phyloP scores from a whole-genome alignment of 495 filamentous ascomycete species.

The Elasticomyces elasticus region DNA sequence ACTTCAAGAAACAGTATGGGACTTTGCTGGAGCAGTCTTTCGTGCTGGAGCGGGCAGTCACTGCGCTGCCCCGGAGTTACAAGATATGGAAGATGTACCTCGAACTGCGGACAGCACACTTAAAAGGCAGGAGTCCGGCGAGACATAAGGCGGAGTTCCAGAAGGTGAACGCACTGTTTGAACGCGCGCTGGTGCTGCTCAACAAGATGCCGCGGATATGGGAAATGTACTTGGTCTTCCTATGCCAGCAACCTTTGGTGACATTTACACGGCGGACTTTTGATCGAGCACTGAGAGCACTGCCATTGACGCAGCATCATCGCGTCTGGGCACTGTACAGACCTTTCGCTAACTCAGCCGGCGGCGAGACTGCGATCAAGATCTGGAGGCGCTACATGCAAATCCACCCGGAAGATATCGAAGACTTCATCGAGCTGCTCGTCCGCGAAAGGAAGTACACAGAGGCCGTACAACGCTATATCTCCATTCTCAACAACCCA shows the following conservation, averaged over 20 bases:
- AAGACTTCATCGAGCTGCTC: slow-evolving; percentile 87
- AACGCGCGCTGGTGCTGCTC: slow-evolving; percentile 83
- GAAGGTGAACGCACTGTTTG: slow-evolving; percentile 93
- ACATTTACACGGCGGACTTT: slow-evolving; percentile 87
- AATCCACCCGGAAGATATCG: slow-evolving; percentile 88
- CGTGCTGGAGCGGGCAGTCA: slow-evolving; percentile 83
- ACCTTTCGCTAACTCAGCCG: slow-evolving; percentile 86
- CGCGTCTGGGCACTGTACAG: slow-evolving; percentile 91
- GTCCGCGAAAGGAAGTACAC: slow-evolving; percentile 76
- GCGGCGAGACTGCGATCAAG: slow-evolving; percentile 79
- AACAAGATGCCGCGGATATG: slow-evolving; percentile 99
- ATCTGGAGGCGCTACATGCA: slow-evolving; percentile 98
- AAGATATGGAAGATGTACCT: slow-evolving; percentile 99
- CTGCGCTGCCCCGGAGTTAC: slow-evolving; percentile 83
- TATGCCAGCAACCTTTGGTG: slow-evolving; percentile 82
- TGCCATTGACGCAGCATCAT: slow-evolving; percentile 96
- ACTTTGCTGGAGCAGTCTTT: slow-evolving; percentile 85
- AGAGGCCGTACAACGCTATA: slow-evolving; percentile 86
- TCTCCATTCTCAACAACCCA: slow-evolving; percentile 86
- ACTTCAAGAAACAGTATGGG: slow-evolving; percentile 82
- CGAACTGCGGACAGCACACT: slow-evolving; percentile 58
- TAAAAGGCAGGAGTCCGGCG: slow-evolving; percentile 68
- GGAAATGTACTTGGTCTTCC: slow-evolving; percentile 93
- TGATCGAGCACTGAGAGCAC: slow-evolving; percentile 82
- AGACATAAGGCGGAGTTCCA: slow-evolving; percentile 70